These are phyloP conservation scores for Starmerella sp. DNA, from an alignment of 805 yeast genomes.

Conservation along the genomic window DNA sequence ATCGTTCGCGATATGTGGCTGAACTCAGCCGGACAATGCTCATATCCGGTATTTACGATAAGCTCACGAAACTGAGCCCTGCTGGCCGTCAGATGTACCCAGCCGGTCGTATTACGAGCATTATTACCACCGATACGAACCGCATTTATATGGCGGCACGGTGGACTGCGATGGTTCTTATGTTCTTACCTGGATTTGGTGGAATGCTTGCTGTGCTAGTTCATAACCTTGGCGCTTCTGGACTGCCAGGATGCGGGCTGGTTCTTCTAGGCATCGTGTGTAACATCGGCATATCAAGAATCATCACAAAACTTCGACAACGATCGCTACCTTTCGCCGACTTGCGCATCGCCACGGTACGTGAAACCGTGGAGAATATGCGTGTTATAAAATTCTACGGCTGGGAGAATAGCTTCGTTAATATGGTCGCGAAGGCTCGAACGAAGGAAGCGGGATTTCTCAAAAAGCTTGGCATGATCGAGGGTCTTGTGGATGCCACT, in stretches of 20 bases:
- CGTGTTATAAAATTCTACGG: conserved; percentile 79
- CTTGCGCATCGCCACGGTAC: conserved; percentile 58
- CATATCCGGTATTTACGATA: conserved; percentile 58
- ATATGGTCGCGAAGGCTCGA: conserved; percentile 46
- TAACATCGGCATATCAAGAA: conserved; percentile 40
- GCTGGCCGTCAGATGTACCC: conserved; percentile 50
- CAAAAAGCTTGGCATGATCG: conserved; percentile 50
- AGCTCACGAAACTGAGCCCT: conserved; percentile 51
- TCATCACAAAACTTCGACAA: conserved; percentile 44
- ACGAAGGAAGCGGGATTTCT: conserved; percentile 49
- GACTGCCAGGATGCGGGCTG: conserved; percentile 60
- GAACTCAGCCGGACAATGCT: conserved; percentile 59
- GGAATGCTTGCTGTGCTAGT: conserved; percentile 53
- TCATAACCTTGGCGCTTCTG: conserved; percentile 58
- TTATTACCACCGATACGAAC: conserved; percentile 71
- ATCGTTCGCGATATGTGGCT: conserved; percentile 51
- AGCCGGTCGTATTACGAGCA: conserved; percentile 58
- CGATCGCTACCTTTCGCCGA: conserved; percentile 60
- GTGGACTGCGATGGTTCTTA: conserved; percentile 19
- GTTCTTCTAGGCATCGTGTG: conserved; percentile 28
- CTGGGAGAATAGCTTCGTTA: conserved; percentile 75
- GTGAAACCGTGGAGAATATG: conserved; percentile 68
- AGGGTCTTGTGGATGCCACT: conserved; percentile 53
- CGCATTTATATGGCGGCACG: conserved; percentile 49
- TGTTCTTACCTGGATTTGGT: conserved; percentile 20